These are phyloP conservation scores for Aspergillus sclerotiicarbonarius DNA, from an alignment of 495 filamentous ascomycete species.

Conservation along the genomic window DNA sequence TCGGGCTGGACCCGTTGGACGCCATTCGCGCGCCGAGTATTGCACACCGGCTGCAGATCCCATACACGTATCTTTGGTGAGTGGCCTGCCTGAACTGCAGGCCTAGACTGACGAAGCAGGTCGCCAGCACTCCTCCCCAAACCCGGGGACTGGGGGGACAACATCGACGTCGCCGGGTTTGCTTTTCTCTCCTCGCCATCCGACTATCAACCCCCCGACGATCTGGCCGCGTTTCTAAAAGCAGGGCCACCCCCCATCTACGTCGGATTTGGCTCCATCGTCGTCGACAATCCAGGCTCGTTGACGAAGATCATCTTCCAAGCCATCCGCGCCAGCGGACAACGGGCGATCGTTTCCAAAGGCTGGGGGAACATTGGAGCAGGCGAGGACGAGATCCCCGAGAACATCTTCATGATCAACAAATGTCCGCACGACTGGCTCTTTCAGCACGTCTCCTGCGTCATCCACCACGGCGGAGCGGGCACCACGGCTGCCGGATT, in stretches of 20 bases:
- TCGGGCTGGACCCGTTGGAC: constrained; percentile 66
- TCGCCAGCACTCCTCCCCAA: constrained; percentile 78
- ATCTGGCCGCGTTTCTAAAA: constrained; percentile 62
- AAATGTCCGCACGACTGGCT: constrained; percentile 82
- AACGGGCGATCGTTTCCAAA: constrained; percentile 73
- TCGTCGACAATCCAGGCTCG: constrained; percentile 68
- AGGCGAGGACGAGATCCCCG: constrained; percentile 55
- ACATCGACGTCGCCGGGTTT: constrained; percentile 73
- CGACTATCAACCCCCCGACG: constrained; percentile 60
- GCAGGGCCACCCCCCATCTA: constrained; percentile 71
- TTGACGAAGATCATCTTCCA: constrained; percentile 69
- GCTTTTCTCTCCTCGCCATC: constrained; percentile 66
- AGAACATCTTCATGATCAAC: constrained; percentile 70
- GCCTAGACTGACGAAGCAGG: no score
- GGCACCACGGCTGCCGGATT: constrained; percentile 78
- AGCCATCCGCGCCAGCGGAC: constrained; percentile 61
- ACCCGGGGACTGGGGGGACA: constrained; percentile 69
- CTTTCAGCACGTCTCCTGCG: constrained; percentile 67
- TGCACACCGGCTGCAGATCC: constrained; percentile 61
- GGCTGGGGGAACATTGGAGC: constrained; percentile 77
- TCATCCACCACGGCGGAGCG: constrained; percentile 79
- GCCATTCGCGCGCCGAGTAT: constrained; percentile 66
- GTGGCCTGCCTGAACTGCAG: background rate
- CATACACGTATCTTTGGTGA: constrained; percentile 76
- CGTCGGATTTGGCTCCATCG: constrained; percentile 81